A percentile compares a stretch with the other conserved stretches of the same genome.
Evolutionary conservation across 2,329 filamentous ascomycete species (phyloP).

Genomic region (Exophiala aquamarina): DNA sequence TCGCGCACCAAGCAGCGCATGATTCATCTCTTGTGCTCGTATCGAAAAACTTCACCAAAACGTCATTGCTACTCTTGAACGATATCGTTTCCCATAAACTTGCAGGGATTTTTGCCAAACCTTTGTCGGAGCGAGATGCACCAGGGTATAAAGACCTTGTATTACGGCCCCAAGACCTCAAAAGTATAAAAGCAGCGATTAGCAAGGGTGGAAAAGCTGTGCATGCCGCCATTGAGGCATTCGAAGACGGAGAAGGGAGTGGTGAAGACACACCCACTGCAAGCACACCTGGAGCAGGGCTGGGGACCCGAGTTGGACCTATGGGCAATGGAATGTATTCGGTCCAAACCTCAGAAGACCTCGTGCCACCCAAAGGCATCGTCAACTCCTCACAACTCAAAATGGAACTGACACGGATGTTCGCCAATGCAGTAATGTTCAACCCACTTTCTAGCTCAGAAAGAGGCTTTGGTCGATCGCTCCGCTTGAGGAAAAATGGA

Average conservation of each 20-base stretch:
- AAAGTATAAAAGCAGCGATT: conserved; percentile 73
- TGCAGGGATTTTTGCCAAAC: conserved; percentile 76
- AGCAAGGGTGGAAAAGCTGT: conserved; percentile 46
- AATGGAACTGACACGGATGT: conserved; percentile 92
- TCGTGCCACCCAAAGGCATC: conserved; percentile 83
- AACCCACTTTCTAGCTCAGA: conserved; percentile 70
- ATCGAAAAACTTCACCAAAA: conserved; percentile 58
- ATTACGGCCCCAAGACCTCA: conserved; percentile 73
- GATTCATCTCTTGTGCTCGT: conserved; percentile 38
- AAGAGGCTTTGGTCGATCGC: conserved; percentile 65
- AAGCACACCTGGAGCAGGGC: conserved; percentile 1
- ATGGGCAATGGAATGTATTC: conserved; percentile 43
- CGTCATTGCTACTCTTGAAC: conserved; percentile 70
- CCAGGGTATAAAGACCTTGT: conserved; percentile 75
- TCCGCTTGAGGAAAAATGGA: conserved; percentile 38
- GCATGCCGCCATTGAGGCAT: conserved; percentile 40
- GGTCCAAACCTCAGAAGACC: conserved; percentile 65
- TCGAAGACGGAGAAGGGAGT: conserved; percentile 50
- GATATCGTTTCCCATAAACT: conserved; percentile 75
- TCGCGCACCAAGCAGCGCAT: conserved; percentile 31
- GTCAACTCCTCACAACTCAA: conserved; percentile 92
- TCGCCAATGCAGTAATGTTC: conserved; percentile 98
- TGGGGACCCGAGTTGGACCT: conserved; percentile 20
- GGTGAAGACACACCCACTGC: conserved; percentile 10
- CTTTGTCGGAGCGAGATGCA: conserved; percentile 71